A percentile compares a stretch with the other conserved stretches of the same genome.
Evolutionary conservation across 257 asterid genomes (phyloP).

Genomic region (Plantago major): DNA sequence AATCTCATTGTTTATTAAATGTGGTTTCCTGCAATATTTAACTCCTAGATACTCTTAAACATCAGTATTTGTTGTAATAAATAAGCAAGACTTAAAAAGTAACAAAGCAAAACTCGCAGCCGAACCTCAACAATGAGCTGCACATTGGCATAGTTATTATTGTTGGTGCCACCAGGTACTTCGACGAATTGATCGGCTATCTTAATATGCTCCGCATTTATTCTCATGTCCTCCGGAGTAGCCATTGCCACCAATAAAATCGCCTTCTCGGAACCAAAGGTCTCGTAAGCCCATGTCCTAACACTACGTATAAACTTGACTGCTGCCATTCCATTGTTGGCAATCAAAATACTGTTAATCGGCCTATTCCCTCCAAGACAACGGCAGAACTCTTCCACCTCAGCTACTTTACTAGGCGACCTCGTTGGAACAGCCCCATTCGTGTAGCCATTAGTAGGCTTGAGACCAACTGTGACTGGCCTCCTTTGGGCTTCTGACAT

Average conservation of each 20-base stretch:
- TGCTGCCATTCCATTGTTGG: constrained; percentile 99
- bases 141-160: constrained; percentile 96
- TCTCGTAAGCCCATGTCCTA: constrained; percentile 98
- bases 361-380: constrained; percentile 82
- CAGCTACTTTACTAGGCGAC: constrained; percentile 48
- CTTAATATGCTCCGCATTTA: constrained; percentile 97
- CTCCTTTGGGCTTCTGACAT: constrained; percentile 98
- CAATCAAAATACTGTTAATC: constrained; percentile 86
- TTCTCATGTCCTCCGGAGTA: constrained; percentile 98
- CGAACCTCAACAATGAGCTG: constrained; percentile 97
- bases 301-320: constrained; percentile 94
- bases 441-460: constrained; percentile 40
- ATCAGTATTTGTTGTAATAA: constrained; percentile 1
- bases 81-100: not conserved
- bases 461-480: constrained; percentile 27
- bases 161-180: constrained; percentile 99
- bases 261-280: constrained; percentile 96
- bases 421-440: constrained; percentile 60
- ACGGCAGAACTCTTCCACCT: constrained; percentile 74
- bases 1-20: not conserved
- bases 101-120: constrained; percentile 14
- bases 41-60: constrained; percentile 9
- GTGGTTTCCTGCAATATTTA: constrained; percentile 16
- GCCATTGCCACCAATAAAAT: constrained; percentile 98
- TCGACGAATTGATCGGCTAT: constrained; percentile 99